These are phyloP conservation scores for Pleomassaria siparia DNA, from an alignment of 2,329 filamentous ascomycete genomes.

Conservation along the genomic window DNA sequence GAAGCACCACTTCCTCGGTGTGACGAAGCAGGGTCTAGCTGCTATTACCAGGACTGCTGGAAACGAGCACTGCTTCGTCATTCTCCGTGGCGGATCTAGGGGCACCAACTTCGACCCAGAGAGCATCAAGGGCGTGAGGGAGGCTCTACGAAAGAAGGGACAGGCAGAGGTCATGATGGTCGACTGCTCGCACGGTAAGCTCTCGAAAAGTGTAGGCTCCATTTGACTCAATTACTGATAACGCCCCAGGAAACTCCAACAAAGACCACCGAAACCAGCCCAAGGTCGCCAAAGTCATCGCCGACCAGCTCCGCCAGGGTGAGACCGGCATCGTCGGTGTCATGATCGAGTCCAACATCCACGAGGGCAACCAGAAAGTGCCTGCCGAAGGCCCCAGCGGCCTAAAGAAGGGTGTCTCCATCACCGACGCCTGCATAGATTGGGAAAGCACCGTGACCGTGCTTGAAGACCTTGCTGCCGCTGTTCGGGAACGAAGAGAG, in stretches of 20 bases:
- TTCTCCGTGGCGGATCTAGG: conserved; percentile 85
- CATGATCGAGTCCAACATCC: conserved; percentile 98
- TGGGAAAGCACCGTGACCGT: conserved; percentile 84
- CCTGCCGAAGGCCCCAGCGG: conserved; percentile 75
- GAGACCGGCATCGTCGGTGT: conserved; percentile 90
- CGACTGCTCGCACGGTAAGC: conserved; percentile 92
- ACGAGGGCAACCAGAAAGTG: conserved; percentile 78
- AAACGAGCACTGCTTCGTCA: conserved; percentile 97
- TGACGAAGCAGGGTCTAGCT: conserved; percentile 95
- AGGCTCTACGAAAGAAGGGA: conserved; percentile 77
- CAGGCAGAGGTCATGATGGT: conserved; percentile 93
- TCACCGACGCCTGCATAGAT: conserved; percentile 94
- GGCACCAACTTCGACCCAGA: conserved; percentile 93
- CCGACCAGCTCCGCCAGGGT: conserved; percentile 82
- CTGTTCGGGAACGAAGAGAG: conserved; percentile 73
- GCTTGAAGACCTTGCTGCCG: conserved; percentile 81
- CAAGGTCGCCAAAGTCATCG: conserved; percentile 79
- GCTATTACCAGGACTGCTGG: conserved; percentile 91
- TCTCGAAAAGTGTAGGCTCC: conserved; percentile 6
- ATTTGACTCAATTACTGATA: conserved; percentile 6
- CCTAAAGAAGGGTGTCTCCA: conserved; percentile 87
- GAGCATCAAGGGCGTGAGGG: conserved; percentile 76
- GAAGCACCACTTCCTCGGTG: conserved; percentile 97
- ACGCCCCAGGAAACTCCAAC: conserved; percentile 78
- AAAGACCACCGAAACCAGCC: conserved; percentile 99